These are phyloP conservation scores for Mucor lusitanicus DNA, from an alignment of 371 early-diverging fungal genomes.

Conservation along the genomic window DNA sequence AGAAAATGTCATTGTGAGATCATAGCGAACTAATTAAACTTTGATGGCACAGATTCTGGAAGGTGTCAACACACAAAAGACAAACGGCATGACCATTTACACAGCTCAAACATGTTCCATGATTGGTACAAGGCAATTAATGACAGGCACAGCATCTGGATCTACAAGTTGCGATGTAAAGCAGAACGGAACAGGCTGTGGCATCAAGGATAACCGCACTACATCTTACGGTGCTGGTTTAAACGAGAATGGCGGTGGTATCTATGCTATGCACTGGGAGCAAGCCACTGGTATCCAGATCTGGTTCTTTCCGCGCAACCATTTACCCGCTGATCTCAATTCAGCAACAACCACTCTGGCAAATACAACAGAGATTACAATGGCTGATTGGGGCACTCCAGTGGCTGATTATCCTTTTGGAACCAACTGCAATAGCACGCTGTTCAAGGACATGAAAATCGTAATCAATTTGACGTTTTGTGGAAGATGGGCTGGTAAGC, in stretches of 20 bases:
- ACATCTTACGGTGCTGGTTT: slow-evolving; percentile 33
- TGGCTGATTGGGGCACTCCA: slow-evolving; percentile 31
- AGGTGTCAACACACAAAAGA: slow-evolving; percentile 29
- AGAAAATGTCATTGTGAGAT: no score
- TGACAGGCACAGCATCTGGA: background rate
- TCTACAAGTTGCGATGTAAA: slow-evolving; percentile 13
- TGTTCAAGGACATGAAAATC: slow-evolving; percentile 12
- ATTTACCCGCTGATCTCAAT: slow-evolving; percentile 33
- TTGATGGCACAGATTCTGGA: slow-evolving; percentile 22
- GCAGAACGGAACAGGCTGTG: slow-evolving; percentile 24
- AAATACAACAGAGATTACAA: slow-evolving; percentile 13
- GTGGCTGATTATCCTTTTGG: slow-evolving; percentile 27
- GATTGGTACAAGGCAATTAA: background rate
- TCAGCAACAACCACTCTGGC: background rate
- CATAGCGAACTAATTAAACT: no score
- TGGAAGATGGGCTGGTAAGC: slow-evolving; percentile 23
- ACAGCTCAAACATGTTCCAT: slow-evolving; percentile 21
- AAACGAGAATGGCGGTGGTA: slow-evolving; percentile 39
- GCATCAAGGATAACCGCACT: slow-evolving; percentile 4
- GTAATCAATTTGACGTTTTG: slow-evolving; percentile 25
- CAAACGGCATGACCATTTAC: slow-evolving; percentile 22
- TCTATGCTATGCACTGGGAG: slow-evolving; percentile 38
- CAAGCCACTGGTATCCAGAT: slow-evolving; percentile 26
- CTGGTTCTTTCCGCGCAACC: slow-evolving; percentile 30
- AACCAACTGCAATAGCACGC: slow-evolving; percentile 6